Conservation (phyloP, 1,284 basidiomycete species). For the Neolentinus lepideus region DNA sequence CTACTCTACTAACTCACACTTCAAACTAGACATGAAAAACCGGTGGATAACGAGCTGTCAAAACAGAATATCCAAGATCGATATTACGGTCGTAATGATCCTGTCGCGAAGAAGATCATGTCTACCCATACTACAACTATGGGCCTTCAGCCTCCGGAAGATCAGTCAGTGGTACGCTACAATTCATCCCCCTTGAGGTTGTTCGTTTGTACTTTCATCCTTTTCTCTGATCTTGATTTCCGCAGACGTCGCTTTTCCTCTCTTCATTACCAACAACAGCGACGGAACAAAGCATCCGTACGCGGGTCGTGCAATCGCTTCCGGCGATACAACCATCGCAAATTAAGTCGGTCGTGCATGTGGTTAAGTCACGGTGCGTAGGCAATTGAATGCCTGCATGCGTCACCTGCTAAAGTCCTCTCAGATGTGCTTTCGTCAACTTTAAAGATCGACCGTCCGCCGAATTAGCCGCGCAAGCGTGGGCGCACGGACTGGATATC, state of each 20-base stretch:
- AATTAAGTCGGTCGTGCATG: conserved; percentile 82
- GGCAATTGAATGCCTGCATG: neutral
- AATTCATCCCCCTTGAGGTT: neutral
- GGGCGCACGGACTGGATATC: conserved; percentile 84
- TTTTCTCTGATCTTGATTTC: conserved; percentile 6
- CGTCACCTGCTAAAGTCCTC: conserved; percentile 5
- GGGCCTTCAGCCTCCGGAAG: conserved; percentile 87
- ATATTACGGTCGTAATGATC: conserved; percentile 87
- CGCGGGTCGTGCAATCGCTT: conserved; percentile 65
- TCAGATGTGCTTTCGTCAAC: conserved; percentile 93
- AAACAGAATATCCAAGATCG: conserved; percentile 91
- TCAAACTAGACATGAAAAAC: conserved; percentile 74
- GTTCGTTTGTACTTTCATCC: no score
- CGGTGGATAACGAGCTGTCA: conserved; percentile 74
- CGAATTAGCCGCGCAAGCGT: conserved; percentile 81
- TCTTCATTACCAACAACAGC: conserved; percentile 73
- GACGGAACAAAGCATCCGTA: conserved; percentile 75
- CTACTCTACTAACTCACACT: conserved; percentile 2
- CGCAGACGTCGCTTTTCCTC: conserved; percentile 86
- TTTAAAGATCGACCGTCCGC: conserved; percentile 79
- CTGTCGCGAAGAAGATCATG: conserved; percentile 87
- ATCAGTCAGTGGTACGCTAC: conserved; percentile 68
- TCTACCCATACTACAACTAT: conserved; percentile 63
- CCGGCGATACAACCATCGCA: conserved; percentile 61
- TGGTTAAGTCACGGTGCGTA: conserved; percentile 68